Conservation (phyloP, 2,329 filamentous ascomycete species). For the Aaosphaeria pasadenensis region DNA sequence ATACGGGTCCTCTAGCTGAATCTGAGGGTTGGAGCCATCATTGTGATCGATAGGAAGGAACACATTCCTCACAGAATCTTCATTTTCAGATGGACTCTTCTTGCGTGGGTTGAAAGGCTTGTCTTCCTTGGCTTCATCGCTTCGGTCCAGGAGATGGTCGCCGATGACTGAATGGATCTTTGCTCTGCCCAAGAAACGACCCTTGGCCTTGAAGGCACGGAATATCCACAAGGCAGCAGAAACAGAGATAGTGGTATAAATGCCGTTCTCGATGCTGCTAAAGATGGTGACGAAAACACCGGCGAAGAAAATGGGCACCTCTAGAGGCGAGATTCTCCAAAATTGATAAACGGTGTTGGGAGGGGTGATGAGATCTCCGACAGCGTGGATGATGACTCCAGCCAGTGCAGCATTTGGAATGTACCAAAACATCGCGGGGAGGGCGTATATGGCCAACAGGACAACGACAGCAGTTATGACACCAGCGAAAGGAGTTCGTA, state of each 20-base stretch:
- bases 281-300: conserved; percentile 91
- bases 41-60: conserved; percentile 84
- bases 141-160: conserved; percentile 62
- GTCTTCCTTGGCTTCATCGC: conserved; percentile 20
- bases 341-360: conserved; percentile 93
- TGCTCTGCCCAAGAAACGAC: conserved; percentile 69
- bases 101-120: conserved; percentile 8
- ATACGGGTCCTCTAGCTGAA: conserved; percentile 75
- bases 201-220: conserved; percentile 77
- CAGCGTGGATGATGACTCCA: conserved; percentile 93
- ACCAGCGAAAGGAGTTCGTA: conserved; percentile 85
- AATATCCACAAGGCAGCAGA: conserved; percentile 78
- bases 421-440: conserved; percentile 89
- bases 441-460: conserved; percentile 82
- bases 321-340: conserved; percentile 87
- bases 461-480: conserved; percentile 84
- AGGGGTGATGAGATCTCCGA: conserved; percentile 86
- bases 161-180: conserved; percentile 84
- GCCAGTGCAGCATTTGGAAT: conserved; percentile 79
- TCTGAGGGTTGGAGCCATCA: conserved; percentile 84
- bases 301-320: conserved; percentile 88
- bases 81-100: conserved; percentile 17
- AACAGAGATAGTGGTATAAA: conserved; percentile 79
- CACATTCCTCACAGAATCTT: conserved; percentile 64
- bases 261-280: conserved; percentile 82